phyloP scores from a whole-genome alignment of 352 stramenopile species.

The Phytopythium montanum region DNA sequence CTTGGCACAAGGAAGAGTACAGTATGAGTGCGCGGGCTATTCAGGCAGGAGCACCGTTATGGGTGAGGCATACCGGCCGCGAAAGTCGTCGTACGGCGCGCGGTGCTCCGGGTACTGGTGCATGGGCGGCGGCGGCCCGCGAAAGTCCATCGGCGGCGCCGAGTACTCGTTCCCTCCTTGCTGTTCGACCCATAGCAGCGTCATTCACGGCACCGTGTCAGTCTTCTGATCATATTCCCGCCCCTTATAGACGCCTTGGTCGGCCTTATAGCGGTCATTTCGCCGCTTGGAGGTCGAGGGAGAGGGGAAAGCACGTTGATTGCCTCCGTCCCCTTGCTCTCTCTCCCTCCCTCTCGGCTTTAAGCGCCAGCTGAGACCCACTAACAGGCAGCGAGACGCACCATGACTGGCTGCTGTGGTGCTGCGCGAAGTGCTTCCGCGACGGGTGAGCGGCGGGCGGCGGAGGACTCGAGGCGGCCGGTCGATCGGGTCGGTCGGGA shows the following conservation, averaged over 20 bases:
- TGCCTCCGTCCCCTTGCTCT: no score
- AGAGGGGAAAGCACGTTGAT: no score
- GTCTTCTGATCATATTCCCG: no score
- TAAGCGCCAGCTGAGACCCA: no score
- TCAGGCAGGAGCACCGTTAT: background rate
- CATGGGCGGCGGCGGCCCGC: slow-evolving; percentile 23
- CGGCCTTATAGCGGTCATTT: no score
- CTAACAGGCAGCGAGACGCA: background rate
- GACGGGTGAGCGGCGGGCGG: background rate
- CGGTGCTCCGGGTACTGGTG: slow-evolving; percentile 25
- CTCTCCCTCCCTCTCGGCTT: no score
- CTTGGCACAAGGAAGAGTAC: background rate
- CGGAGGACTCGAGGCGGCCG: background rate
- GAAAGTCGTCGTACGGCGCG: slow-evolving; percentile 25
- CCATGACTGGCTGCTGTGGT: background rate
- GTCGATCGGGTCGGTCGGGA: no score
- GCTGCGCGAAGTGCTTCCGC: background rate
- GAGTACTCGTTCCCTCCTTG: slow-evolving; percentile 42
- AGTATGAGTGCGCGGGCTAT: background rate
- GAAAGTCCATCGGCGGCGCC: slow-evolving; percentile 25
- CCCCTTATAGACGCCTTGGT: background rate
- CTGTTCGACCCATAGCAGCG: slow-evolving; percentile 2
- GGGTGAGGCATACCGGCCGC: slow-evolving; percentile 17
- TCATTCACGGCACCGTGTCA: background rate
- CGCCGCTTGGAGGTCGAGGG: no score